Conservation (phyloP, 2,329 filamentous ascomycete genomes). For the Emericellopsis atlantica region DNA sequence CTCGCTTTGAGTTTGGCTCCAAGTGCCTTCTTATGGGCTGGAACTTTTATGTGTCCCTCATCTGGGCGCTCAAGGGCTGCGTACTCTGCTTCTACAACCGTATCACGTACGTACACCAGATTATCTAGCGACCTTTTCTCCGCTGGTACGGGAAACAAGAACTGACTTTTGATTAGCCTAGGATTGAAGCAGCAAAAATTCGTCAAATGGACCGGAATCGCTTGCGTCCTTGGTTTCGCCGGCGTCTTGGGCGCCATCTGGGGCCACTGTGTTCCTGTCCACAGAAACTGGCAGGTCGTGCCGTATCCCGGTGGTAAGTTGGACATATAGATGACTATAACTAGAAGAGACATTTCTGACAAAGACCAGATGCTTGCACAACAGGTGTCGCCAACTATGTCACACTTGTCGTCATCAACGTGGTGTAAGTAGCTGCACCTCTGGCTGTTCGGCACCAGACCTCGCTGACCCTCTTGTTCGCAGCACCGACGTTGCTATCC, state of each 20-base stretch:
- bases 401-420: conserved; percentile 20
- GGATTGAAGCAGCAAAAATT: conserved; percentile 21
- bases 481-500: conserved; percentile 24
- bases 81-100: conserved; percentile 29
- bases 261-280: conserved; percentile 21
- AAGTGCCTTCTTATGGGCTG: conserved; percentile 22
- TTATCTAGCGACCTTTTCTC: not conserved
- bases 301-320: conserved; percentile 24
- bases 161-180: conserved; percentile 10
- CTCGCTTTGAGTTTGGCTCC: conserved; percentile 16
- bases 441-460: not conserved
- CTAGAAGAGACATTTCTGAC: not conserved
- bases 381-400: conserved; percentile 22
- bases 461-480: not conserved
- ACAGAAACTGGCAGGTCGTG: conserved; percentile 24
- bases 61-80: conserved; percentile 27
- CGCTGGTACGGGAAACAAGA: not conserved
- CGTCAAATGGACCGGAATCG: conserved; percentile 19
- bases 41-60: conserved; percentile 26
- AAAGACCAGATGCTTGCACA: conserved; percentile 16
- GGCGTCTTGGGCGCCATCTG: conserved; percentile 19
- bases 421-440: conserved; percentile 12
- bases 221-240: conserved; percentile 16
- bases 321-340: not conserved
- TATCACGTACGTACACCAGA: conserved; percentile 20